Percentiles rank a stretch among this genome's conserved stretches.
Conservation (phyloP, 2,329 filamentous ascomycete species). For the Penicillium rolfsii region DNA sequence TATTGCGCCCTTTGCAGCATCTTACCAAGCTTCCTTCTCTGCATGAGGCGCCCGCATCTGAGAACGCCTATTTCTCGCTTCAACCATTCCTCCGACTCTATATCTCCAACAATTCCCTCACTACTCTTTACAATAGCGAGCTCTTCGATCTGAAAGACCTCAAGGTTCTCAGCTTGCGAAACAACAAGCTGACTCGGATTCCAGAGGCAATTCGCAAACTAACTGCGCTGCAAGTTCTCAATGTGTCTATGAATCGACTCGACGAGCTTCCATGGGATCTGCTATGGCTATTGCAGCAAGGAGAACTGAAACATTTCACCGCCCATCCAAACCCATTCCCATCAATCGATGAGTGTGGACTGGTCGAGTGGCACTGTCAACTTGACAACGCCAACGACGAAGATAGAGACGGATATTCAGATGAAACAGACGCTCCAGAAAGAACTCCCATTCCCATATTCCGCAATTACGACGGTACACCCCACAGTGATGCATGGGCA, state of each 20-base stretch:
- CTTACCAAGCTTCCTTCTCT: slow-evolving; percentile 46
- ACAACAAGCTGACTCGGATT: slow-evolving; percentile 49
- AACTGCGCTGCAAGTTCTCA: slow-evolving; percentile 49
- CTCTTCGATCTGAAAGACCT: slow-evolving; percentile 48
- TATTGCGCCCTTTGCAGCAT: slow-evolving; percentile 44
- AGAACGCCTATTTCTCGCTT: slow-evolving; percentile 45
- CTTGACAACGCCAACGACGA: not conserved
- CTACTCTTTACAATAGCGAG: slow-evolving; percentile 40
- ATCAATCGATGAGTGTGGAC: slow-evolving; percentile 34
- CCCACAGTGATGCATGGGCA: slow-evolving; percentile 38
- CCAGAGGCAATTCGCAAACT: slow-evolving; percentile 47
- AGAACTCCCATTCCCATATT: slow-evolving; percentile 6
- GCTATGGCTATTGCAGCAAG: slow-evolving; percentile 44
- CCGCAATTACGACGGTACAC: slow-evolving; percentile 31
- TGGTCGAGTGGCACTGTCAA: slow-evolving; percentile 39
- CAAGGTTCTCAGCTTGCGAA: slow-evolving; percentile 50
- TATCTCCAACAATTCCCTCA: slow-evolving; percentile 48
- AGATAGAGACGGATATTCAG: not conserved
- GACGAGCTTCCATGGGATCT: slow-evolving; percentile 51
- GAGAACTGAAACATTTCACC: slow-evolving; percentile 43
- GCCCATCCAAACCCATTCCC: slow-evolving; percentile 48
- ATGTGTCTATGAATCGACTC: slow-evolving; percentile 50
- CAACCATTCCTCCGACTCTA: slow-evolving; percentile 50
- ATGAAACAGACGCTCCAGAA: not conserved
- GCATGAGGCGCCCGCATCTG: slow-evolving; percentile 38